Conservation (phyloP, 495 filamentous ascomycete genomes). For the Jackrogersella minutella region DNA sequence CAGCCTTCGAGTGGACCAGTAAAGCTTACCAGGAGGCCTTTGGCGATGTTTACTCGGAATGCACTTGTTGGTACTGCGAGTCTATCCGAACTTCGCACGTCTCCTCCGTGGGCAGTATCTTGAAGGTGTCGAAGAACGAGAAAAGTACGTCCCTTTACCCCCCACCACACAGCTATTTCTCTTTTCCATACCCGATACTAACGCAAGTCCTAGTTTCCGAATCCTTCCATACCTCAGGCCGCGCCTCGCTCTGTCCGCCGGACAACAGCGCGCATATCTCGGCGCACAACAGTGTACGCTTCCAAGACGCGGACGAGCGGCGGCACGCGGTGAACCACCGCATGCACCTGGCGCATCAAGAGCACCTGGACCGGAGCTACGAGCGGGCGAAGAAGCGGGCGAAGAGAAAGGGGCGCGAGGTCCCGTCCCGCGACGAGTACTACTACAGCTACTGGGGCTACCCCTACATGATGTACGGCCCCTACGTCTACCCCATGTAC, state of each 20-base stretch:
- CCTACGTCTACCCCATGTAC: conserved; percentile 50
- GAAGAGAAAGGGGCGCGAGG: conserved; percentile 62
- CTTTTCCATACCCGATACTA: conserved; percentile 32
- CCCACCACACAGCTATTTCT: conserved; percentile 23
- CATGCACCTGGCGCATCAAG: conserved; percentile 53
- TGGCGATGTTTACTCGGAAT: conserved; percentile 76
- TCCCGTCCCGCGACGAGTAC: conserved; percentile 61
- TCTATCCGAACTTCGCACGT: conserved; percentile 70
- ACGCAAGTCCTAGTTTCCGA: conserved; percentile 55
- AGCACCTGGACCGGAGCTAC: conserved; percentile 67
- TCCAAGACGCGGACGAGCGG: conserved; percentile 46
- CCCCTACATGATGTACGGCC: conserved; percentile 52
- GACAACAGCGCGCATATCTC: conserved; percentile 75
- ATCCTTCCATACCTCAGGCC: conserved; percentile 62
- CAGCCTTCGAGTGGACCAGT: conserved; percentile 77
- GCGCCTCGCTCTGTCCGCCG: conserved; percentile 61
- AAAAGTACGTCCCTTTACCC: conserved; percentile 44
- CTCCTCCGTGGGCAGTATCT: conserved; percentile 50
- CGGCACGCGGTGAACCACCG: conserved; percentile 64
- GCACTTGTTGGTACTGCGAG: conserved; percentile 93
- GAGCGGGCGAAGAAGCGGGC: conserved; percentile 68
- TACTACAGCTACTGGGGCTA: conserved; percentile 62
- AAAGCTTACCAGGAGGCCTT: conserved; percentile 70
- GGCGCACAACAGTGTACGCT: conserved; percentile 67
- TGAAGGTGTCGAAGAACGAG: conserved; percentile 55